Evolutionary conservation across 1,284 basidiomycete species (phyloP).

Genomic region (Acaromyces ingoldii): DNA sequence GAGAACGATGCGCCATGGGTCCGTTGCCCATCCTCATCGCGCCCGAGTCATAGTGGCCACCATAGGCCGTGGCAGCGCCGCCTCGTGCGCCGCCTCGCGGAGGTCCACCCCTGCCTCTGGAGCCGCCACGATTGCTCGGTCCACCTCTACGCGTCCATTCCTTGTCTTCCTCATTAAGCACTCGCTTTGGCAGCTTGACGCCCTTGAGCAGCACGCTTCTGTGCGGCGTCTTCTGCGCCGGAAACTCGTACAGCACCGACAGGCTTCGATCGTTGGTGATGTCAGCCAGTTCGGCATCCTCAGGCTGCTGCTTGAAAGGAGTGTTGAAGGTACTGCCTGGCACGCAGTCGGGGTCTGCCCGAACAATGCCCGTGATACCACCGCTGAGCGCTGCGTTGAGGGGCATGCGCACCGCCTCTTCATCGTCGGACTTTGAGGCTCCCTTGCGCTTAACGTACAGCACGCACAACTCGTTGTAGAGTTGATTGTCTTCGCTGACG

Average conservation of each 20-base stretch:
- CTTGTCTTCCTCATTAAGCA: slow-evolving; percentile 69
- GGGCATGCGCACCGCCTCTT: slow-evolving; percentile 44
- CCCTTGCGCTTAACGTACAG: slow-evolving; percentile 81
- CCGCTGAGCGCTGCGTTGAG: slow-evolving; percentile 68
- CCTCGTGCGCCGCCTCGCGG: slow-evolving; percentile 20
- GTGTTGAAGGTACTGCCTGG: slow-evolving; percentile 85
- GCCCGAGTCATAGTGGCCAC: neutral
- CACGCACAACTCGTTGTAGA: slow-evolving; percentile 76
- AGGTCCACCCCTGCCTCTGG: no score
- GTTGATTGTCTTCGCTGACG: slow-evolving; percentile 73
- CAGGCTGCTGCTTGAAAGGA: slow-evolving; percentile 57
- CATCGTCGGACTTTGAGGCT: slow-evolving; percentile 9
- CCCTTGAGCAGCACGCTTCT: slow-evolving; percentile 77
- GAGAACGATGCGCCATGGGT: slow-evolving; percentile 8
- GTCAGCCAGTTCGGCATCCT: slow-evolving; percentile 57
- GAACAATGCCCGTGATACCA: slow-evolving; percentile 73
- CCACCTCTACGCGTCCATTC: slow-evolving; percentile 60
- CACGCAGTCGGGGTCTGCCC: slow-evolving; percentile 80
- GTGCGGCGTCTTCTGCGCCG: slow-evolving; percentile 77
- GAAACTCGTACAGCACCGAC: slow-evolving; percentile 83
- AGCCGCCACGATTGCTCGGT: slow-evolving; percentile 24
- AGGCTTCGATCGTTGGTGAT: slow-evolving; percentile 80
- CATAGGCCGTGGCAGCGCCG: neutral
- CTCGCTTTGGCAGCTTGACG: slow-evolving; percentile 61
- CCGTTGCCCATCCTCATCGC: slow-evolving; percentile 2